Conservation (phyloP, 2,329 filamentous ascomycete genomes). For the Beauveria australis region DNA sequence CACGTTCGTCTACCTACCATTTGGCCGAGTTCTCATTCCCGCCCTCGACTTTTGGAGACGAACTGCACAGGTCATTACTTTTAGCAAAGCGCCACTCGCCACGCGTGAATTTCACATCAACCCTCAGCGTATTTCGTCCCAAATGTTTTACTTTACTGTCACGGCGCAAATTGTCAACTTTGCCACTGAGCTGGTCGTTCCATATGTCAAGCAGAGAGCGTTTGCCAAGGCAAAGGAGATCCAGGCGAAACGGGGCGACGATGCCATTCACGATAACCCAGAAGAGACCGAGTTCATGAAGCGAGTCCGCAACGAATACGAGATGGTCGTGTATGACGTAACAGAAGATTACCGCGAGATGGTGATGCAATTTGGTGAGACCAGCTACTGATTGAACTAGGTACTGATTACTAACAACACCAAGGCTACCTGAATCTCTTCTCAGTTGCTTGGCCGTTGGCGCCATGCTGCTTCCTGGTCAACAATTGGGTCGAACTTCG, state of each 20-base stretch:
- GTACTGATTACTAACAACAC: slow-evolving; percentile 10
- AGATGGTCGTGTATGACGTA: slow-evolving; percentile 80
- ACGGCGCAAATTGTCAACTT: slow-evolving; percentile 89
- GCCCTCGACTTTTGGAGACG: slow-evolving; percentile 76
- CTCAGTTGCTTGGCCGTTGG: slow-evolving; percentile 91
- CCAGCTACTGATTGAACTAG: background rate
- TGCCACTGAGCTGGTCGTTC: slow-evolving; percentile 74
- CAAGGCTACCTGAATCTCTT: slow-evolving; percentile 83
- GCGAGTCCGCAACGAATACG: slow-evolving; percentile 74
- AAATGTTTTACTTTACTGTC: slow-evolving; percentile 93
- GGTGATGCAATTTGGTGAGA: slow-evolving; percentile 66
- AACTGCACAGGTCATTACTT: slow-evolving; percentile 65
- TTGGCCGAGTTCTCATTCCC: slow-evolving; percentile 74
- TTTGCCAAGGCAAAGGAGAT: slow-evolving; percentile 73
- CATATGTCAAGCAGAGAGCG: slow-evolving; percentile 71
- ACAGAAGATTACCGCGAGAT: slow-evolving; percentile 88
- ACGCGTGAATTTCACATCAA: slow-evolving; percentile 70
- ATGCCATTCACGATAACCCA: slow-evolving; percentile 53
- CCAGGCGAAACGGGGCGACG: slow-evolving; percentile 45
- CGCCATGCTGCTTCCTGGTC: slow-evolving; percentile 76
- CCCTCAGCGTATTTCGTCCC: slow-evolving; percentile 71
- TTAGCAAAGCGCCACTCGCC: slow-evolving; percentile 63
- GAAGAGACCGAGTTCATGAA: slow-evolving; percentile 76
- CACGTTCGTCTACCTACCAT: slow-evolving; percentile 90
- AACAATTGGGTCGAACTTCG: slow-evolving; percentile 97